A percentile compares a stretch with the other conserved stretches of the same genome.
phyloP scores from a whole-genome alignment of 306 rosid species.

The Aeschynomene evenia region DNA sequence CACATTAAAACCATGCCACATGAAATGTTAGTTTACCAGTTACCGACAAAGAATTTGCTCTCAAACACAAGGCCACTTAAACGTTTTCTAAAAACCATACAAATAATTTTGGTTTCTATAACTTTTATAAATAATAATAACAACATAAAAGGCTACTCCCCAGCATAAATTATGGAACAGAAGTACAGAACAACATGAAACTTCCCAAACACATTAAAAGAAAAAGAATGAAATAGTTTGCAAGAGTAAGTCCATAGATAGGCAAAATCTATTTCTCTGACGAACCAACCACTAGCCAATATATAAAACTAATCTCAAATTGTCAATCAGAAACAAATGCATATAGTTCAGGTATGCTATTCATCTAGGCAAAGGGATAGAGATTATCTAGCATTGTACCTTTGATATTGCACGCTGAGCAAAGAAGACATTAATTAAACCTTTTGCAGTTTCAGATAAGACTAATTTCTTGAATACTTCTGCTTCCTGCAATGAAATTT shows the following conservation, averaged over 20 bases:
- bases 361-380: neutral
- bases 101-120: neutral
- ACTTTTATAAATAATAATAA: neutral
- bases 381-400: constrained; percentile 49
- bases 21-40: neutral
- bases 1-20: constrained; percentile 17
- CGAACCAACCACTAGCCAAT: neutral
- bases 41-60: neutral
- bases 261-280: neutral
- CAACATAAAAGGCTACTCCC: neutral
- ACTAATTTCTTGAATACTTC: constrained; percentile 69
- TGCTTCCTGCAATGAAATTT: constrained; percentile 65
- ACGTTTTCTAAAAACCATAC: neutral
- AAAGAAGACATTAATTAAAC: constrained; percentile 86
- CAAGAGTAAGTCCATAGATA: neutral
- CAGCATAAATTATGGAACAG: neutral
- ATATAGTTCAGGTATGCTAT: neutral
- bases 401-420: constrained; percentile 82
- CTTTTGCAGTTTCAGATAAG: constrained; percentile 70
- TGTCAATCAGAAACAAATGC: neutral
- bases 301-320: neutral
- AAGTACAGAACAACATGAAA: neutral
- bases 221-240: neutral
- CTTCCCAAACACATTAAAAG: neutral
- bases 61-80: neutral